A percentile compares a stretch with the other conserved stretches of the same genome.
These are phyloP conservation scores for Rhizophagus prolifer DNA, from an alignment of 192 early-diverging fungal genomes.

Conservation along the genomic window DNA sequence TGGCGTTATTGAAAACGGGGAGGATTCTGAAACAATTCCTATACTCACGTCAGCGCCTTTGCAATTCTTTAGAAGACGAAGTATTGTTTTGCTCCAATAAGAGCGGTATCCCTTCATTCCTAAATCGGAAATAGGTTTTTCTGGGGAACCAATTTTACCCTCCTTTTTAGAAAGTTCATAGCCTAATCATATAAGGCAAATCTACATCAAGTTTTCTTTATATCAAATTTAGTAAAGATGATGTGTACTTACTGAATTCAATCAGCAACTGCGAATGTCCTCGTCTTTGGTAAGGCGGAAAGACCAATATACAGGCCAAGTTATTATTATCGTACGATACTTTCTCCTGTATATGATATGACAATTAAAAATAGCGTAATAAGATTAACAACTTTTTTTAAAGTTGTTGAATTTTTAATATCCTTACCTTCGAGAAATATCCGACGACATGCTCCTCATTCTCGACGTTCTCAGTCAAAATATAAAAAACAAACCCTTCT, in stretches of 20 bases:
- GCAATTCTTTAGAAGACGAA: neutral
- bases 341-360: slow-evolving; percentile 65
- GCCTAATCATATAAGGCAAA: slow-evolving; percentile 10
- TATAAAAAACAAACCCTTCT: slow-evolving; percentile 91
- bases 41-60: neutral
- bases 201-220: neutral
- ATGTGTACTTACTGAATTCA: slow-evolving; percentile 78
- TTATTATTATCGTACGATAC: slow-evolving; percentile 81
- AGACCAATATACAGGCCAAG: slow-evolving; percentile 84
- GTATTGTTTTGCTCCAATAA: slow-evolving; percentile 16
- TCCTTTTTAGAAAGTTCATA: slow-evolving; percentile 28
- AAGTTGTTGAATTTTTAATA: neutral
- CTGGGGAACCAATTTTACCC: slow-evolving; percentile 20
- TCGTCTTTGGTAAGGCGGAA: slow-evolving; percentile 85
- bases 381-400: neutral
- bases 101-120: slow-evolving; percentile 9
- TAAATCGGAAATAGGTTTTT: slow-evolving; percentile 15
- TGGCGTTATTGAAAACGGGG: neutral
- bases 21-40: neutral
- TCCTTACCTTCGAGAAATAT: slow-evolving; percentile 90
- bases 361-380: slow-evolving; percentile 4
- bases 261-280: slow-evolving; percentile 86
- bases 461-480: slow-evolving; percentile 64
- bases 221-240: neutral
- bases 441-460: slow-evolving; percentile 74